phyloP scores from a whole-genome alignment of 768 basidiomycete genomes.

The Coprinopsis strossmayeri region DNA sequence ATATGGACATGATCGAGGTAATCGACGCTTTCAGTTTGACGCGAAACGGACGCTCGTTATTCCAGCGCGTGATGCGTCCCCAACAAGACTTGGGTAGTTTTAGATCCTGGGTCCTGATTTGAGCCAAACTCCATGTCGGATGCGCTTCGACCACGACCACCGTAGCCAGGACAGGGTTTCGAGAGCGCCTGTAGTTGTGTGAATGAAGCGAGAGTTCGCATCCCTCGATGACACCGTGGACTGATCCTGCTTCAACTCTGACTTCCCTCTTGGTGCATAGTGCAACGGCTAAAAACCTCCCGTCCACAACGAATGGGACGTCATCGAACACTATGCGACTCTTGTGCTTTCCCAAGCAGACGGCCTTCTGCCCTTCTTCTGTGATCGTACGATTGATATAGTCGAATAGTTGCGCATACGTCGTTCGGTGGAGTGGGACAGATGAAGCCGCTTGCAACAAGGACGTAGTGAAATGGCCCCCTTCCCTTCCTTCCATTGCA shows the following conservation, averaged over 20 bases:
- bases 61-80: slow-evolving; percentile 46
- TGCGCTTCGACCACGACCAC: slow-evolving; percentile 48
- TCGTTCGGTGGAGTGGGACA: slow-evolving; percentile 46
- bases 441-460: slow-evolving; percentile 41
- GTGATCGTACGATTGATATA: slow-evolving; percentile 25
- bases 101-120: slow-evolving; percentile 27
- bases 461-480: slow-evolving; percentile 55
- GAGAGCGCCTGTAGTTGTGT: slow-evolving; percentile 54
- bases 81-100: slow-evolving; percentile 36
- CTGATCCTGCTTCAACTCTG: slow-evolving; percentile 50
- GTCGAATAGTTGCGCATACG: slow-evolving; percentile 42
- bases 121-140: slow-evolving; percentile 52
- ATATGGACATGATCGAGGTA: slow-evolving; percentile 35
- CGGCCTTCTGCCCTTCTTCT: slow-evolving; percentile 32
- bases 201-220: slow-evolving; percentile 55
- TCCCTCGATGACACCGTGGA: slow-evolving; percentile 59
- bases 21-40: slow-evolving; percentile 45
- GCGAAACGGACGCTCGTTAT: slow-evolving; percentile 47
- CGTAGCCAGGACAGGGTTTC: slow-evolving; percentile 45
- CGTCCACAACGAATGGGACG: slow-evolving; percentile 48
- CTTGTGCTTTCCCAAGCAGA: slow-evolving; percentile 43
- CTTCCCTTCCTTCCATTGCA: slow-evolving; percentile 56
- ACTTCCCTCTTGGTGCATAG: slow-evolving; percentile 30
- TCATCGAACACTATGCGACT: slow-evolving; percentile 48
- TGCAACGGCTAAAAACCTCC: slow-evolving; percentile 38